phyloP scores from a whole-genome alignment of 352 stramenopile genomes.

The Pythium oligandrum region DNA sequence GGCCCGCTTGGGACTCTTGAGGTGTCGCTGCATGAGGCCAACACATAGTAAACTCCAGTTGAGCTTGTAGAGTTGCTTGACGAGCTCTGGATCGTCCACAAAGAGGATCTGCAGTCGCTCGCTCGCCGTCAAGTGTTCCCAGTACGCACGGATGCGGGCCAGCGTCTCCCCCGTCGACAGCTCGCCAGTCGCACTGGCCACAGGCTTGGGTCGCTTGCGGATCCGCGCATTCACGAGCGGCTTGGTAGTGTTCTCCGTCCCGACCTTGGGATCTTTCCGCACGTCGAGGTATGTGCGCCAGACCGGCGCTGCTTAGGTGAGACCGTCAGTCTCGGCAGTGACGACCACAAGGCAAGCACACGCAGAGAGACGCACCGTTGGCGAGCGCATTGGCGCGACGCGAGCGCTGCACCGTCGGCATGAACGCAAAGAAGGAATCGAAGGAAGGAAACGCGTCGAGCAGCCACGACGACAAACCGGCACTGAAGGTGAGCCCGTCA shows the following conservation, averaged over 20 bases:
- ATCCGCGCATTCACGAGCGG: conserved; percentile 5
- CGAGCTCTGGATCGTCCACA: conserved; percentile 72
- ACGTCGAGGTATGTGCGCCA: background rate
- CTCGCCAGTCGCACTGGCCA: too few species aligned
- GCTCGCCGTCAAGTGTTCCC: conserved; percentile 51
- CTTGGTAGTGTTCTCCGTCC: background rate
- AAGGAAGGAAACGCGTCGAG: too few species aligned
- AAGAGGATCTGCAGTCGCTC: conserved; percentile 78
- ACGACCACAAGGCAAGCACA: too few species aligned
- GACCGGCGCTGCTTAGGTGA: background rate
- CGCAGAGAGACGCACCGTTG: too few species aligned
- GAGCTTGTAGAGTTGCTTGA: conserved; percentile 87
- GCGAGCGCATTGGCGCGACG: too few species aligned
- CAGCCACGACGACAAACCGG: too few species aligned
- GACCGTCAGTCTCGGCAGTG: too few species aligned
- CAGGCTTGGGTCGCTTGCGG: conserved; percentile 40
- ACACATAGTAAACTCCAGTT: conserved; percentile 82
- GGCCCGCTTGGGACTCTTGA: conserved; percentile 32
- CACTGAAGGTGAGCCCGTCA: too few species aligned
- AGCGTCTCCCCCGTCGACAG: conserved; percentile 2
- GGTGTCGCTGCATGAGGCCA: conserved; percentile 75
- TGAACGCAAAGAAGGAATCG: too few species aligned
- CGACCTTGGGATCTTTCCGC: background rate
- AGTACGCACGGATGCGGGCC: conserved; percentile 47
- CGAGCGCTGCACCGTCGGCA: too few species aligned